These are phyloP conservation scores for Kodamaea sp. DNA, from an alignment of 1,139 yeast genomes.

Conservation along the genomic window DNA sequence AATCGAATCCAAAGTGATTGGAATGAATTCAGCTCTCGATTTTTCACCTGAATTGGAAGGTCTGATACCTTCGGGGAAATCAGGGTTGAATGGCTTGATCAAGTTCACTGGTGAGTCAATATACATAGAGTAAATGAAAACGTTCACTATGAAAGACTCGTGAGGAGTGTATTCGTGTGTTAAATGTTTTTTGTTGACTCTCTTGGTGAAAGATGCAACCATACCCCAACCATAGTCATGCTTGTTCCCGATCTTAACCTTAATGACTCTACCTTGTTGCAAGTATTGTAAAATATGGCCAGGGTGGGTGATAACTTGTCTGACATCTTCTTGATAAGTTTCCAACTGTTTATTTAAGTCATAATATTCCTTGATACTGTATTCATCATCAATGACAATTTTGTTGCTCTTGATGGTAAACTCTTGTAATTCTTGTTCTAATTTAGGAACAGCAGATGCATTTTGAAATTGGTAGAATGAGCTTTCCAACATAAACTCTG, in stretches of 20 bases:
- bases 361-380: conserved; percentile 71
- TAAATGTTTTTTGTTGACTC: conserved; percentile 58
- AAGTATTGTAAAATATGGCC: conserved; percentile 77
- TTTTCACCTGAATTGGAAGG: conserved; percentile 75
- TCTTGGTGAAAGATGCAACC: conserved; percentile 71
- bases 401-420: conserved; percentile 47
- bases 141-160: conserved; percentile 84
- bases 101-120: conserved; percentile 70
- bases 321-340: conserved; percentile 69
- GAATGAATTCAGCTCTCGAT: conserved; percentile 72
- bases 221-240: conserved; percentile 93
- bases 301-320: conserved; percentile 89
- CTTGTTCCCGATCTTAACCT: conserved; percentile 50
- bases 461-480: conserved; percentile 96
- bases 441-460: conserved; percentile 80
- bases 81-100: conserved; percentile 69
- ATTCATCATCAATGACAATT: conserved; percentile 77
- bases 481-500: conserved; percentile 92
- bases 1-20: conserved; percentile 78
- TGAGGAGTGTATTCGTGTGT: conserved; percentile 62
- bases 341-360: conserved; percentile 72
- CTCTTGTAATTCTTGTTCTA: conserved; percentile 62
- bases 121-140: conserved; percentile 75
- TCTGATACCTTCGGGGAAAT: conserved; percentile 80
- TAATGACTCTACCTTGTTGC: conserved; percentile 83